Evolutionary conservation across 1,284 basidiomycete species (phyloP).

Genomic region (Sporisorium sorghi): DNA sequence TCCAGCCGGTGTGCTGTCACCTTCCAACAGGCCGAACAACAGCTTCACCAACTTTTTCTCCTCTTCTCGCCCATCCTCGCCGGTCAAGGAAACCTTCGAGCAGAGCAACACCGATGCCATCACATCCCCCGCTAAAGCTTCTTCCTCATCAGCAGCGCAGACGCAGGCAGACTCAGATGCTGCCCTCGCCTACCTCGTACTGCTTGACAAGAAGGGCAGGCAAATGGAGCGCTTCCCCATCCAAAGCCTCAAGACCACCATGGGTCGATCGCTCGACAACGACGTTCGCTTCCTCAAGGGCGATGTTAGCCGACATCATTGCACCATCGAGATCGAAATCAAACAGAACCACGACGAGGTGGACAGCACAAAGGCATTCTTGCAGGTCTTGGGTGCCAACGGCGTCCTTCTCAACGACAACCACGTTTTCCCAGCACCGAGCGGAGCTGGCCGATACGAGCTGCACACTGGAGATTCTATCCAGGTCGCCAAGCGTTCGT

Average conservation of each 20-base stretch:
- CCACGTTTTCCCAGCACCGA: constrained; percentile 29
- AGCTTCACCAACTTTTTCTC: constrained; percentile 53
- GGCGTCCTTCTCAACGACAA: constrained; percentile 38
- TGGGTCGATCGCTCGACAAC: constrained; percentile 45
- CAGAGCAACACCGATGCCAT: constrained; percentile 1
- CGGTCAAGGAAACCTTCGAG: constrained; percentile 16
- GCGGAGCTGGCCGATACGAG: constrained; percentile 29
- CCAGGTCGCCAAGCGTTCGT: constrained; percentile 31
- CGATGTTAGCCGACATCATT: constrained; percentile 48
- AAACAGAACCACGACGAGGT: constrained; percentile 7
- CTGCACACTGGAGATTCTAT: constrained; percentile 39
- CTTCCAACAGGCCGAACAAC: constrained; percentile 42
- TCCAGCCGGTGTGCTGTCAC: constrained; percentile 20
- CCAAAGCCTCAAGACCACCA: constrained; percentile 36
- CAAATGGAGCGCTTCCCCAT: constrained; percentile 46
- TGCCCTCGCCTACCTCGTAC: constrained; percentile 39
- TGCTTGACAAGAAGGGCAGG: constrained; percentile 43
- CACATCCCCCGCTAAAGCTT: constrained; percentile 18
- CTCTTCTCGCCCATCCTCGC: constrained; percentile 35
- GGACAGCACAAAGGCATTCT: constrained; percentile 24
- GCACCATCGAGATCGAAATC: constrained; percentile 50
- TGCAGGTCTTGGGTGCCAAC: constrained; percentile 41
- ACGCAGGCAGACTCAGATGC: constrained; percentile 3
- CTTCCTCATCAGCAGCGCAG: constrained; percentile 3
- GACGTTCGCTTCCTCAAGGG: constrained; percentile 42